Base-by-base conservation (phyloP, 345 rosid species). In the Eucalyptus sideroxylon region DNA sequence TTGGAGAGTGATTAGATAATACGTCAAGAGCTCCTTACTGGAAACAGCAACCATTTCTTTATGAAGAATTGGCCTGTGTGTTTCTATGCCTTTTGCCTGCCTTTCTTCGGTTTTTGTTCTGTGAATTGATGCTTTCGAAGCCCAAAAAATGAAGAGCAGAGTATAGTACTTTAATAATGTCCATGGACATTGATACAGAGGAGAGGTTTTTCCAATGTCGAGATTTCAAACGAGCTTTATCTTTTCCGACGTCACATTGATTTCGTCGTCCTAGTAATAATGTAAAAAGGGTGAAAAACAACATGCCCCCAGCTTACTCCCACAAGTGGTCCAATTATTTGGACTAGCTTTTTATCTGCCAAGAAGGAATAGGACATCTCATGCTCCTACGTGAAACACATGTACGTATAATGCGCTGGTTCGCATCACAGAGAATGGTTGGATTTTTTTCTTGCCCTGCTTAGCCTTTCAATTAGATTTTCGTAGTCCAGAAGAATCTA, bases 1-100 rank as follows among this genome's bases (percentile, higher is more conserved):
- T 27, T 60, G 15, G 67, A 60, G 67, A 60, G 67, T 60, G 67
- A 60, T 60, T 11, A 60, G 15, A 26, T 27, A 60, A 11, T 27
- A 60, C 0, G 31, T 12, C 67, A 11, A 60, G 31, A 60, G 31
- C 67, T 60, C 67, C 67, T 27, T 60, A 3, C n/a, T 26, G 67
- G n/a, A 60, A 60, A 94, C 90, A 11, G 96, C 94, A 42, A 93
- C 96, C 95, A 95, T 96, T 88, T 83, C 87, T 87, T 72, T 40
- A 15, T 30, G 72, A 65, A 65, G 72, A 65, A 65, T 87, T 60
- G 53, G 49, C 14, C 34, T 59, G 67, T 65, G n/a, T 60, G 49
- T 51, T 86, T 86, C 37, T 8, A 16, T 51, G 72, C 72, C 72
- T 6, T n/a, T 23, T 21, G 62, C 62, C 30, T n/a, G 72, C 72